Base-by-base conservation (phyloP, 352 stramenopile species). In the Phytophthora ohioensis region DNA sequence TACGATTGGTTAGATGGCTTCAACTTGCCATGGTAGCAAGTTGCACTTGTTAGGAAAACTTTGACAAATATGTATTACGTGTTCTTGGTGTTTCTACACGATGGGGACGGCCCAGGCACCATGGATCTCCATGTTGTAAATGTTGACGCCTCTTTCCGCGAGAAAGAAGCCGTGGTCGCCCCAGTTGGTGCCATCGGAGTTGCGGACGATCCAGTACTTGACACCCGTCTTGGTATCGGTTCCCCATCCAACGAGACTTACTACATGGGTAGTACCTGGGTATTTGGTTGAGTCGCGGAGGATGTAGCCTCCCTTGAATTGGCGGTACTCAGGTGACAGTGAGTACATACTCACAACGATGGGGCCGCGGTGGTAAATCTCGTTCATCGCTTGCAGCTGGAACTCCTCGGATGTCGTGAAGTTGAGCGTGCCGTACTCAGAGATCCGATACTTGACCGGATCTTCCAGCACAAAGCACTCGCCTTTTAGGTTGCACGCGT, bases 161-260 rank as follows among this genome's bases (percentile, higher is more conserved):
- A 72, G 71, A 71, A 94, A 94, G 68, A 92, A 94, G 46, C 87
- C 87, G 27, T 76, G 52, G 54, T 94, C 85, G 45, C 87, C 87
- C 78, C 82, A 94, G 57, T 91, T 91, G 8, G 85, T 94, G 42
- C 87, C 87, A 53, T 94, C 84, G 53, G 91, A 91, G 88, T 99
- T 98, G 53, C 97, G 91, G 46, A 98, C 92, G 73, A 99, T 91
- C 97, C 97, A 99, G 83, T 98, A 99, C 74, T 97, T 95, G 70
- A 95, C 62, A 41, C 91, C 82, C 6, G 75, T 71, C 41, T 93
- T 76, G 30, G 91, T 84, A 31, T 89, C 80, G 0, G 73, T 88
- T 68, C 97, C 97, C 97, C 97, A 99, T 41, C 97, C 97, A n/a
- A 98, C 88, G 49, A 99, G 91, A 43, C 90, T 97, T 60, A 99